Evolutionary conservation across 306 rosid genomes (phyloP).

Genomic region (Lablab purpureus): DNA sequence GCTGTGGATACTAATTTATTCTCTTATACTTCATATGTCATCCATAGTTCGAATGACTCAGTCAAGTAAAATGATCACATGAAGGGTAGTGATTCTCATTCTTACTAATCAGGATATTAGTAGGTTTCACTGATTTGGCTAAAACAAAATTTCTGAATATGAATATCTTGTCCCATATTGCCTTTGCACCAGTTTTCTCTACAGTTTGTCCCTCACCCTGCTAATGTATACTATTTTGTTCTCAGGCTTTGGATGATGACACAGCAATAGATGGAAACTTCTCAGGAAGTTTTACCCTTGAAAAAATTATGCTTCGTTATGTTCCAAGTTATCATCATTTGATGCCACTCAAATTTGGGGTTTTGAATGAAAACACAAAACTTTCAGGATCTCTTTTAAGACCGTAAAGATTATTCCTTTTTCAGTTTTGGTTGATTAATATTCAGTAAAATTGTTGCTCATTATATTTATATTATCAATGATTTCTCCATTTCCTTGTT

Average conservation of each 20-base stretch:
- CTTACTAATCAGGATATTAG: slow-evolving; percentile 7
- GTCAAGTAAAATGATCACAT: slow-evolving; percentile 2
- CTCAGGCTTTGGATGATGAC: slow-evolving; percentile 90
- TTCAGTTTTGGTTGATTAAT: slow-evolving; percentile 33
- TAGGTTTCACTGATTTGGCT: slow-evolving; percentile 33
- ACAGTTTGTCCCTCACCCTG: slow-evolving; percentile 4
- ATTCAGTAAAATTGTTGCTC: slow-evolving; percentile 34
- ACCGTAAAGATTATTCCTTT: slow-evolving; percentile 73
- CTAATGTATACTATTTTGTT: slow-evolving; percentile 41
- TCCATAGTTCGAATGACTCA: neutral
- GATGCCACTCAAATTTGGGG: slow-evolving; percentile 78
- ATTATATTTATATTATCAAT: slow-evolving; percentile 37
- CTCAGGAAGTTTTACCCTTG: slow-evolving; percentile 84
- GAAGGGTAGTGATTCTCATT: slow-evolving; percentile 16
- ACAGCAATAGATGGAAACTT: slow-evolving; percentile 85
- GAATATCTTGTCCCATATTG: slow-evolving; percentile 8
- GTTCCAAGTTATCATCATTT: slow-evolving; percentile 68
- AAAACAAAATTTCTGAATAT: slow-evolving; percentile 26
- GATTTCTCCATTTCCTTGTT: neutral
- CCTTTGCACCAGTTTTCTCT: slow-evolving; percentile 7
- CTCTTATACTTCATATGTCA: slow-evolving; percentile 18
- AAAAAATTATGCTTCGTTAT: slow-evolving; percentile 78
- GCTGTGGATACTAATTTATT: slow-evolving; percentile 7
- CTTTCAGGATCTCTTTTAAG: slow-evolving; percentile 83
- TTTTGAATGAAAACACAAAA: slow-evolving; percentile 79